Evolutionary conservation across 1,139 yeast species (phyloP).

Genomic region (Geotrichum citri-aurantii): DNA sequence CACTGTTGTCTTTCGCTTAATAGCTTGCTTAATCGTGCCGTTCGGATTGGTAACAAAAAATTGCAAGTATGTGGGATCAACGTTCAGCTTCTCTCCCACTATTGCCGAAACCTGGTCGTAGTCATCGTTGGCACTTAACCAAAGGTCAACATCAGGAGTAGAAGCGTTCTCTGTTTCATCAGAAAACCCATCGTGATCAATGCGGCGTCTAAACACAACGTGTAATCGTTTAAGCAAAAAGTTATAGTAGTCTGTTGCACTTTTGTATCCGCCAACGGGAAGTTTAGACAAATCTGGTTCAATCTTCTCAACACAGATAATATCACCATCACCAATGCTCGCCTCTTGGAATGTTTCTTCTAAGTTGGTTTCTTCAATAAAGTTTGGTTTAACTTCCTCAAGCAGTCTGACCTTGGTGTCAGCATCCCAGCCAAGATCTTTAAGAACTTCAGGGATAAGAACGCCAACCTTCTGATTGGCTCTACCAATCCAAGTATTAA

Average conservation of each 20-base stretch:
- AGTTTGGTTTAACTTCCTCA: constrained; percentile 69
- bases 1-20: constrained; percentile 32
- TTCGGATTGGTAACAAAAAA: constrained; percentile 40
- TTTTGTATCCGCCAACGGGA: constrained; percentile 26
- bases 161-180: constrained; percentile 44
- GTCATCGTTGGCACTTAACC: constrained; percentile 60
- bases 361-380: constrained; percentile 48
- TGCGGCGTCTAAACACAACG: constrained; percentile 46
- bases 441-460: constrained; percentile 42
- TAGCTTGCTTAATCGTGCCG: constrained; percentile 38
- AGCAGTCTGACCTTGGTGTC: constrained; percentile 43
- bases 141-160: constrained; percentile 47
- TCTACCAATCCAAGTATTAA: constrained; percentile 57
- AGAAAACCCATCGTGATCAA: constrained; percentile 33
- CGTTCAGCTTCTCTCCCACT: constrained; percentile 49
- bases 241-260: constrained; percentile 51
- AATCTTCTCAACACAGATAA: constrained; percentile 53
- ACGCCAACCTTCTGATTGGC: constrained; percentile 45
- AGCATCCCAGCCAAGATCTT: constrained; percentile 44
- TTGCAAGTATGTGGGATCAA: constrained; percentile 60
- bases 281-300: constrained; percentile 22
- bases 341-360: constrained; percentile 49
- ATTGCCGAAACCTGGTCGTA: constrained; percentile 56
- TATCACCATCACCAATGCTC: constrained; percentile 77
- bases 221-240: constrained; percentile 64